Base-by-base conservation (phyloP, 2,329 filamentous ascomycete genomes). In the Beauveria sp. region DNA sequence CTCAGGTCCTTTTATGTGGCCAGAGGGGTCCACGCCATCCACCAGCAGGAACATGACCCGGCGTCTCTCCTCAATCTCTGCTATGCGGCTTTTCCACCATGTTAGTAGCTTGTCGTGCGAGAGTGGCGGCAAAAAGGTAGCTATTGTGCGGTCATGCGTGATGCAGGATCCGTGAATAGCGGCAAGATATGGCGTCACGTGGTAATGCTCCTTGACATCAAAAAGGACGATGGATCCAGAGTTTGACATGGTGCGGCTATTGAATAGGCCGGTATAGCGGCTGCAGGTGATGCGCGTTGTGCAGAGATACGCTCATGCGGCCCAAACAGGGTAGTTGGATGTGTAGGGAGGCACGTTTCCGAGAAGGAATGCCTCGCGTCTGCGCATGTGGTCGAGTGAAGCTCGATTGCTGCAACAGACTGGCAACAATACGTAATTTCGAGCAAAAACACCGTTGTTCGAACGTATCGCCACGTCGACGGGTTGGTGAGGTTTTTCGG, bases 161-260 rank as follows among this genome's bases (percentile, higher is more conserved):
- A 88, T 84, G 72, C 84, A 86, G 16, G 79, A 77, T 63, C 78
- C 80, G 66, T 87, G 85, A 26, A 88, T 76, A 52, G 79, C 77
- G 42, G 83, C 83, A 20, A 88, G 76, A 67, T 83, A 82, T 18
- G 80, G 77, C 26, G 84, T 75, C 24, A 87, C 76, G 67, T 82
- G 78, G 31, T 73, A 68, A 66, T 87, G 81, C 42, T 74, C 70
- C 8, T 68, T 69, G 3, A 77, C 72, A 28, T 75, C 72, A 70
- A 81, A 83, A 65, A 79, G 65, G 55, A 76, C 68, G 34, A 78
- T 75, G 55, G 69, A 71, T 55, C 71, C 72, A n/a, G 71, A 64
- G 18, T 64, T 66, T 42, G 73, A 65, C 71, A 75, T 75, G 28
- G 24, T 64, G 60, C 48, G 34, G 9, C 18, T 26, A 38, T 5